Evolutionary conservation across 2,329 filamentous ascomycete species (phyloP).

Genomic region (Cercospora zeae-maydis): DNA sequence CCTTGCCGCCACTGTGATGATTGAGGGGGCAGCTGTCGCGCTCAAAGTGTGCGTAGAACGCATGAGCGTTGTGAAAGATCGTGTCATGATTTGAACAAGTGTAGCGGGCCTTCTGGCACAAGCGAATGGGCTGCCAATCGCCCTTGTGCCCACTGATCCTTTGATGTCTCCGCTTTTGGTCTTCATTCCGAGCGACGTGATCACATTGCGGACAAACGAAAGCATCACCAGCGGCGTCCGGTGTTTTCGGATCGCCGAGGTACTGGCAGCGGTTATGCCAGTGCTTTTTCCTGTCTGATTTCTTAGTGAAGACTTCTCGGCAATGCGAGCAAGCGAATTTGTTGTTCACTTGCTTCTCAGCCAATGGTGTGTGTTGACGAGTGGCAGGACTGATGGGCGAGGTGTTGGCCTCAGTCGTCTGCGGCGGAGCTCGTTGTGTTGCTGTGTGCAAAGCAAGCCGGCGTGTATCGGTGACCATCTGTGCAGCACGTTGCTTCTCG

Average conservation of each 20-base stretch:
- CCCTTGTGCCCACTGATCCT: slow-evolving; percentile 4
- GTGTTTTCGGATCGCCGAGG: not conserved
- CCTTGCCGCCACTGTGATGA: not conserved
- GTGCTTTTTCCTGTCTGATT: slow-evolving; percentile 8
- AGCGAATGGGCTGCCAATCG: not conserved
- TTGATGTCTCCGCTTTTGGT: slow-evolving; percentile 1
- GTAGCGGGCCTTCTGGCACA: slow-evolving; percentile 2
- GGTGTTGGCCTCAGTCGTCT: not conserved
- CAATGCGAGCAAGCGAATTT: slow-evolving; percentile 12
- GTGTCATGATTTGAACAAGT: slow-evolving; percentile 5
- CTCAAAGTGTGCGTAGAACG: slow-evolving; percentile 12
- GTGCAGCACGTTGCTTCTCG: not conserved
- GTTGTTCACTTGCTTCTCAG: slow-evolving; percentile 8
- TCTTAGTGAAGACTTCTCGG: slow-evolving; percentile 4
- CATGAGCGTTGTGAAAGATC: slow-evolving; percentile 3
- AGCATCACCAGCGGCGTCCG: not conserved
- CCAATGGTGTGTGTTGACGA: not conserved
- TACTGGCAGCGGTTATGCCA: slow-evolving; percentile 6
- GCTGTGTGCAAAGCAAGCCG: not conserved
- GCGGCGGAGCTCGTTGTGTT: not conserved
- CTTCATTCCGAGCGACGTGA: slow-evolving; percentile 4
- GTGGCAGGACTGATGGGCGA: not conserved
- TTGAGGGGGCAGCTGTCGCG: slow-evolving; percentile 5
- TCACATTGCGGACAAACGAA: slow-evolving; percentile 5
- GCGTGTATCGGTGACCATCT: not conserved